These are phyloP conservation scores for Rhizoctonia solani DNA, from an alignment of 1,284 basidiomycete species.

Conservation along the genomic window DNA sequence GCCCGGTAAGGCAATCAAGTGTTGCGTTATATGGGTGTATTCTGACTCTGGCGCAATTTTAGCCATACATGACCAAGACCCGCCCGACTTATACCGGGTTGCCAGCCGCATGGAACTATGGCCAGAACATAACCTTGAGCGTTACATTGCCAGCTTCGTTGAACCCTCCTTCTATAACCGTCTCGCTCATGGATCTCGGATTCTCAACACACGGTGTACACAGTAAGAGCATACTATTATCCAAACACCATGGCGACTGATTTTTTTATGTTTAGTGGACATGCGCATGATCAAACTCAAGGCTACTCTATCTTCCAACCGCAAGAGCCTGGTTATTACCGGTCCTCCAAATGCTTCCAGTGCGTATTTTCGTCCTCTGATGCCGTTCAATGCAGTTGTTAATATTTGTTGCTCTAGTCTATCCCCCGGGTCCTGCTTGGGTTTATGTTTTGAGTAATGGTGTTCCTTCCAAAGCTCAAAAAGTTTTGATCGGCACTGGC, in stretches of 20 bases:
- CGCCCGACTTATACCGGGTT: conserved; percentile 73
- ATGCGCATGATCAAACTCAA: conserved; percentile 71
- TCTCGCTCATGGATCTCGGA: conserved; percentile 78
- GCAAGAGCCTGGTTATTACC: conserved; percentile 53
- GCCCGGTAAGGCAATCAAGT: conserved; percentile 51
- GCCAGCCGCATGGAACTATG: conserved; percentile 68
- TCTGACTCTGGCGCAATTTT: neutral
- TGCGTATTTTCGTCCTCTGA: neutral
- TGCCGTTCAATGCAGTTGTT: neutral
- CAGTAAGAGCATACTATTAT: conserved; percentile 41
- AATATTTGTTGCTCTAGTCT: conserved; percentile 34
- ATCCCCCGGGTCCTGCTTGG: conserved; percentile 50
- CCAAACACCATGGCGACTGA: too few species aligned
- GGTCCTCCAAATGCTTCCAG: conserved; percentile 56
- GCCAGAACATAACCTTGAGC: conserved; percentile 75
- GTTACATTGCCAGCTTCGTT: conserved; percentile 59
- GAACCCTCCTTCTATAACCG: conserved; percentile 57
- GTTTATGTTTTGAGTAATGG: conserved; percentile 53
- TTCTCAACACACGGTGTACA: conserved; percentile 79
- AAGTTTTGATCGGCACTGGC: conserved; percentile 55
- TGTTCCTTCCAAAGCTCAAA: conserved; percentile 52
- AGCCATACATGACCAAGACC: conserved; percentile 68
- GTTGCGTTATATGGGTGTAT: neutral
- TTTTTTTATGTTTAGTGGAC: conserved; percentile 51
- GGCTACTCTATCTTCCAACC: conserved; percentile 47